Evolutionary conservation across 2,329 filamentous ascomycete genomes (phyloP), one percentile per base, ranked within the genome.

Genomic region (Cladosporium oxysporum): DNA sequence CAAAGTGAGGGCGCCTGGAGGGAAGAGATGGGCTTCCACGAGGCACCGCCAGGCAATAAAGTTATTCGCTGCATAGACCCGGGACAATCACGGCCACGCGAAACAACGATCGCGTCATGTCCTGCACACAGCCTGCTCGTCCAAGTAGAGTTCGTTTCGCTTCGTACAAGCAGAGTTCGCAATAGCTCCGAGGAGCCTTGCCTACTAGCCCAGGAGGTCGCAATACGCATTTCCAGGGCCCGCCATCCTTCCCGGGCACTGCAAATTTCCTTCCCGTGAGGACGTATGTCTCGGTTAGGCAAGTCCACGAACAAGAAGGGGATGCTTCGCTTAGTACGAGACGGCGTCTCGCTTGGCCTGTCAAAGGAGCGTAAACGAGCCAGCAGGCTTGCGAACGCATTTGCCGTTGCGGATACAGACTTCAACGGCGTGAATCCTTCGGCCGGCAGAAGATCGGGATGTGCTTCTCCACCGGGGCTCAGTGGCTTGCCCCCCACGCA

Each of bases 61-160:
- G 59, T 62, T 62, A 53, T 62, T 62, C 59, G 44, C n/a, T 52
- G 44, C 59, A 62, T 37, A 26, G 31, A 35, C 14, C 21, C 59
- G 59, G 59, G 31, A 26, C n/a, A 61, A 61, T 18, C 35, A 44
- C 58, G 58, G 59, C n/a, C 21, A 35, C 18, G 44, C 59, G 11
- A 35, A 61, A n/a, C 47, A 16, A 53, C 29, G n/a, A 53, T 59
- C 35, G 37, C 21, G 57, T 47, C 57, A 29, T 28, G 35, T 29
- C 29, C n/a, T 35, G 18, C n/a, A 41, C 18, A 41, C 18, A 16
- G 29, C 55, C 41, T 5, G 41, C 41, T 21, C 41, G n/a, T 47
- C 11, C 41, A 23, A 47, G 41, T 47, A 47, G 41, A 23, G 41
- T 21, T 47, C n/a, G 41, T 21, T 47, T 47, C 41, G 41, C 41